phyloP scores from a whole-genome alignment of 345 rosid species.

The Linum lewisii region DNA sequence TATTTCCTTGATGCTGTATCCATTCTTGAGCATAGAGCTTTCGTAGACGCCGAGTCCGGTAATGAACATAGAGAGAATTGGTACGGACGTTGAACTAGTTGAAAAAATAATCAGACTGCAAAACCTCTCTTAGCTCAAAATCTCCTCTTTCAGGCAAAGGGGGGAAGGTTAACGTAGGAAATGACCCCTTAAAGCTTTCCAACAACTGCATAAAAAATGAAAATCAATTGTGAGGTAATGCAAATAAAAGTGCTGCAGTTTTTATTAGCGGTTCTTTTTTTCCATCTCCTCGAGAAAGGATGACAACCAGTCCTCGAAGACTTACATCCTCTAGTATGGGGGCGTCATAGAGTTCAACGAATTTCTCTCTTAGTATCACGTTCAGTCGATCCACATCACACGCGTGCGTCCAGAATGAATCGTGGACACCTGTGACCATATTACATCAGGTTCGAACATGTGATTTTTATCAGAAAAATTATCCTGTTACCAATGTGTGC shows the following conservation, averaged over 20 bases:
- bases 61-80: no score
- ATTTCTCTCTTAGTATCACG: conserved; percentile 76
- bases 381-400: conserved; percentile 85
- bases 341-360: conserved; percentile 74
- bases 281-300: background rate
- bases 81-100: conserved; percentile 29
- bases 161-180: conserved; percentile 63
- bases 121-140: conserved; percentile 64
- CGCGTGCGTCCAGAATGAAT: conserved; percentile 99
- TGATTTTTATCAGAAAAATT: background rate
- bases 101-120: conserved; percentile 91
- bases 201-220: conserved; percentile 46
- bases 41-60: no score
- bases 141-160: conserved; percentile 82
- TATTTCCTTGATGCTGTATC: no score
- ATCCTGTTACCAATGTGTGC: background rate
- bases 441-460: background rate
- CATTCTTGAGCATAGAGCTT: no score
- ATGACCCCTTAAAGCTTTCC: conserved; percentile 73
- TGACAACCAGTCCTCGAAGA: background rate
- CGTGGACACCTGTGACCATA: conserved; percentile 78
- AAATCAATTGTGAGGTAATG: no score
- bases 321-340: conserved; percentile 91
- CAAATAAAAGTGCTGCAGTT: no score
- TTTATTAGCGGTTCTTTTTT: no score